Percentiles rank a stretch among this genome's conserved stretches.
phyloP scores from a whole-genome alignment of 2,329 filamentous ascomycete species.

The Scytalidium sp. region DNA sequence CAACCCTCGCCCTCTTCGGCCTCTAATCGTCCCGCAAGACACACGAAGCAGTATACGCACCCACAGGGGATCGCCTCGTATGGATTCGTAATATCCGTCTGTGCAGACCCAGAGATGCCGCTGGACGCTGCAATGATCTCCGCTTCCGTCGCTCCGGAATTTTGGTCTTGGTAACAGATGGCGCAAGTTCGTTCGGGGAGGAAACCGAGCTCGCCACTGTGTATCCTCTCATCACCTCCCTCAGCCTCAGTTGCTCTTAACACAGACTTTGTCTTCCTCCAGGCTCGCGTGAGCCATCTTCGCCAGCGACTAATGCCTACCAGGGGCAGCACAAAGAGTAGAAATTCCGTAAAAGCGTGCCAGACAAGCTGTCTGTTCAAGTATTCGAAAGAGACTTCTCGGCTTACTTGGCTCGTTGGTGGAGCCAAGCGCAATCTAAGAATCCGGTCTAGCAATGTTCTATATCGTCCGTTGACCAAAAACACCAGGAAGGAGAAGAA shows the following conservation, averaged over 20 bases:
- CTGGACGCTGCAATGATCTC: constrained; percentile 72
- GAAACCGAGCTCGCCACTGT: constrained; percentile 73
- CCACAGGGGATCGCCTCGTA: constrained; percentile 89
- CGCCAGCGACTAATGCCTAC: constrained; percentile 93
- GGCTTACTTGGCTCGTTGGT: constrained; percentile 77
- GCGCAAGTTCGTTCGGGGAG: constrained; percentile 92
- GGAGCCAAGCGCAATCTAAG: constrained; percentile 82
- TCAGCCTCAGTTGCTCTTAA: constrained; percentile 49
- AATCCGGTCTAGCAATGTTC: constrained; percentile 83
- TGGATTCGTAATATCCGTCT: constrained; percentile 93
- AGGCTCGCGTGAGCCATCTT: constrained; percentile 81
- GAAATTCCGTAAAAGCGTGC: constrained; percentile 99
- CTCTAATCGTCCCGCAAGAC: constrained; percentile 85
- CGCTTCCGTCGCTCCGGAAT: constrained; percentile 67
- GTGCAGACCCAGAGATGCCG: constrained; percentile 79
- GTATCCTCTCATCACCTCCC: constrained; percentile 45
- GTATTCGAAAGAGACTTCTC: constrained; percentile 96
- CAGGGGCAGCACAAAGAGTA: constrained; percentile 96
- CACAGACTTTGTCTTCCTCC: constrained; percentile 73
- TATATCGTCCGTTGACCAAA: constrained; percentile 83
- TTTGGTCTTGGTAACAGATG: constrained; percentile 95
- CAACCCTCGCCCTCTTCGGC: constrained; percentile 93
- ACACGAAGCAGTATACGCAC: constrained; percentile 95
- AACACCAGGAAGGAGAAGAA: constrained; percentile 88
- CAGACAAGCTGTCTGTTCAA: constrained; percentile 96